These are phyloP conservation scores for Phialophora verrucosa DNA, from an alignment of 2,329 filamentous ascomycete species.

Conservation along the genomic window DNA sequence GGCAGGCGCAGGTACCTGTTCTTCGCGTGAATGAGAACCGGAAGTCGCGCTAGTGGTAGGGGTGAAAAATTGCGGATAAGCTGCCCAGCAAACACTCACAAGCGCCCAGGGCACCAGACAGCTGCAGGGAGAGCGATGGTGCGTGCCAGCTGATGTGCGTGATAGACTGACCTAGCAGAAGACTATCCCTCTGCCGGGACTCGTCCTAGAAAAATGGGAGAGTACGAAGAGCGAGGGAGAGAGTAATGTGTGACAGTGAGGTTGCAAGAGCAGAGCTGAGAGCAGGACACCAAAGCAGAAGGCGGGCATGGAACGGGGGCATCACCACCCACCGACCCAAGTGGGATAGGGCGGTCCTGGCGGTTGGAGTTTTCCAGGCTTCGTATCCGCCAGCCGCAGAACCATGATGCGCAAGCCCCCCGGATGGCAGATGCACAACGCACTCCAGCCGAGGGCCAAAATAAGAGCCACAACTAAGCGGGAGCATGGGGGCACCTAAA, in stretches of 20 bases:
- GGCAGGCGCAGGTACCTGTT: slow-evolving; percentile 30
- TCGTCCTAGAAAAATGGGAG: not conserved
- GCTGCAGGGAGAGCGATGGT: not conserved
- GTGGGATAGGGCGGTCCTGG: not conserved
- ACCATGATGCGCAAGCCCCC: slow-evolving; percentile 1
- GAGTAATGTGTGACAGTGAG: not conserved
- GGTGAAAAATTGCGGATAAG: slow-evolving; percentile 36
- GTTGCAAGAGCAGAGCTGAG: slow-evolving; percentile 1
- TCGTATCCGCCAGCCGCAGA: slow-evolving; percentile 2
- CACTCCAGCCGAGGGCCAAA: not conserved
- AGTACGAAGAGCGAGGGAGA: not conserved
- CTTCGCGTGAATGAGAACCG: slow-evolving; percentile 20
- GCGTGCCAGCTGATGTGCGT: not conserved
- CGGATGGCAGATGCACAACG: slow-evolving; percentile 1
- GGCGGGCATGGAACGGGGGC: not conserved
- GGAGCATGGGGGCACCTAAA: not conserved
- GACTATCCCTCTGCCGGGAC: not conserved
- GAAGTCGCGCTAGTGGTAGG: slow-evolving; percentile 37
- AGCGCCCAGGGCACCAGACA: not conserved
- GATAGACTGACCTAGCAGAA: not conserved
- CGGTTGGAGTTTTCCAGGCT: not conserved
- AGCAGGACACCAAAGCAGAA: slow-evolving; percentile 1
- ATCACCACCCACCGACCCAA: not conserved
- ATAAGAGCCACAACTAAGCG: not conserved
- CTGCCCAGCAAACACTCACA: not conserved